Percentiles rank a stretch among this genome's conserved stretches.
Evolutionary conservation across 2,329 filamentous ascomycete species (phyloP).

Genomic region (Mycosphaerella sp.): DNA sequence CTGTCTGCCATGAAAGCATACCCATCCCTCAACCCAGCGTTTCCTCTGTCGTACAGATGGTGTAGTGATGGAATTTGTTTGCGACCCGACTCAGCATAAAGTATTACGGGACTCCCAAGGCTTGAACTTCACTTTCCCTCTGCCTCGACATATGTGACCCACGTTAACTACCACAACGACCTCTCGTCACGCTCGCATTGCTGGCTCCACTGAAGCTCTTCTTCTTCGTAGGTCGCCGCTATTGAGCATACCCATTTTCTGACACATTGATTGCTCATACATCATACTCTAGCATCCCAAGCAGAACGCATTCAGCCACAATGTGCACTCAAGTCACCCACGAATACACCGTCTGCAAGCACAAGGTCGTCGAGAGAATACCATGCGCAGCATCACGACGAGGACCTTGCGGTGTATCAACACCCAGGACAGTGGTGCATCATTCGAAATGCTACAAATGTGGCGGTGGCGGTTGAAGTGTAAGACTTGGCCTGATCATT

Average conservation of each 20-base stretch:
- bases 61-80: slow-evolving; percentile 24
- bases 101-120: slow-evolving; percentile 12
- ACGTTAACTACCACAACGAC: background rate
- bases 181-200: background rate
- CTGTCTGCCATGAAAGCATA: slow-evolving; percentile 21
- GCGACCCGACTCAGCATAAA: slow-evolving; percentile 22
- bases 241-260: background rate
- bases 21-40: slow-evolving; percentile 17
- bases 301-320: slow-evolving; percentile 7
- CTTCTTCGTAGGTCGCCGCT: background rate
- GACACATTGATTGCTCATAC: background rate
- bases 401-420: slow-evolving; percentile 37
- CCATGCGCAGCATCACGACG: slow-evolving; percentile 43
- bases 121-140: background rate
- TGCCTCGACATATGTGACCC: background rate
- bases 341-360: slow-evolving; percentile 41
- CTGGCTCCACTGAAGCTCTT: background rate
- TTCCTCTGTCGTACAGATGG: slow-evolving; percentile 19
- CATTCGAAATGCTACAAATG: slow-evolving; percentile 44
- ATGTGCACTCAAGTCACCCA: slow-evolving; percentile 47
- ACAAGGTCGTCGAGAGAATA: slow-evolving; percentile 39
- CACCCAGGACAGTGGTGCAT: slow-evolving; percentile 42
- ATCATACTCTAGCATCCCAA: background rate
- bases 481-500: background rate
- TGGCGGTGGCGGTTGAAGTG: slow-evolving; percentile 37